phyloP scores from a whole-genome alignment of 257 asterid species.

The Vinca minor region DNA sequence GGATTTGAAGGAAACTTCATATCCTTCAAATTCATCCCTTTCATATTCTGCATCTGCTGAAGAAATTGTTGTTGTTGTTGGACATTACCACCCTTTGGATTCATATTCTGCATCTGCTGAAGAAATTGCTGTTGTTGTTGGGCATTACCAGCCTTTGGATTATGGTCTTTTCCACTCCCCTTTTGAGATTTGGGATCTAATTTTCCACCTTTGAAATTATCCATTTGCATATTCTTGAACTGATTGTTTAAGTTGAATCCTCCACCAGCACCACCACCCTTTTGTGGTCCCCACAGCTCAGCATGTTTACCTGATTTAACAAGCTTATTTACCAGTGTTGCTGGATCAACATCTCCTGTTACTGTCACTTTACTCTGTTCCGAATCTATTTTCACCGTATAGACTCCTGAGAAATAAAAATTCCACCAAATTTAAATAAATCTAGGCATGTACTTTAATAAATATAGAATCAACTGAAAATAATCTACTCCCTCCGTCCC shows the following conservation, averaged over 20 bases:
- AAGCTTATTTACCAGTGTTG: constrained; percentile 48
- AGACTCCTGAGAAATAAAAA: constrained; percentile 25
- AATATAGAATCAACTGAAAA: too few species aligned
- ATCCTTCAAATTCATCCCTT: constrained; percentile 26
- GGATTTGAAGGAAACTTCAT: constrained; percentile 22
- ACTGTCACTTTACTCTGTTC: constrained; percentile 57
- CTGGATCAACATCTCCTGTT: constrained; percentile 57
- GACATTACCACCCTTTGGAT: constrained; percentile 29
- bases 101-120: constrained; percentile 30
- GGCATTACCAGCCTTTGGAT: constrained; percentile 24
- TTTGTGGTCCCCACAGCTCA: constrained; percentile 49
- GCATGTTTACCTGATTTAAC: constrained; percentile 69
- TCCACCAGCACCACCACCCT: constrained; percentile 19
- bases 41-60: constrained; percentile 30
- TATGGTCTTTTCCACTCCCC: constrained; percentile 37
- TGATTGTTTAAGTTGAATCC: constrained; percentile 26
- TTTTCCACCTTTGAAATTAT: constrained; percentile 33
- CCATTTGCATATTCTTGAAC: constrained; percentile 42
- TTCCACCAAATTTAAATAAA: background rate
- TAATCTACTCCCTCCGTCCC: too few species aligned
- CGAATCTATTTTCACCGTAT: constrained; percentile 28
- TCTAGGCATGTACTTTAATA: background rate
- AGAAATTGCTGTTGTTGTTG: constrained; percentile 15
- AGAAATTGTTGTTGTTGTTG: constrained; percentile 16
- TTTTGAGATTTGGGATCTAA: constrained; percentile 34